Evolutionary conservation across 805 yeast species (phyloP).

Genomic region (Sugiyamaella americana): DNA sequence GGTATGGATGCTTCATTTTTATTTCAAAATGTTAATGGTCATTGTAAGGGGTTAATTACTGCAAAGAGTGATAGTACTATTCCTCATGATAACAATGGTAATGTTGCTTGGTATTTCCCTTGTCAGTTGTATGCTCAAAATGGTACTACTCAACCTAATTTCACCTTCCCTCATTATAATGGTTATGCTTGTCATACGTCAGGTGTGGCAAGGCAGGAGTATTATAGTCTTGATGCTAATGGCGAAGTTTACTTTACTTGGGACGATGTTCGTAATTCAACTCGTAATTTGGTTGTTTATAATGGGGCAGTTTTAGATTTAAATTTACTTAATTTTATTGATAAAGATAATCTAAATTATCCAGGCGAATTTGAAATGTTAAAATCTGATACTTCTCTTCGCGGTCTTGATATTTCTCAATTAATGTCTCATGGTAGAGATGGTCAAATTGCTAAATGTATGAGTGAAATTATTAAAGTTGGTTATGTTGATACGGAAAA

Average conservation of each 20-base stretch:
- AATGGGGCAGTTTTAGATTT: slow-evolving; percentile 86
- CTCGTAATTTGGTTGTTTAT: slow-evolving; percentile 78
- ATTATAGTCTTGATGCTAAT: slow-evolving; percentile 48
- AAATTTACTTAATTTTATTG: slow-evolving; percentile 69
- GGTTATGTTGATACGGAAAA: slow-evolving; percentile 86
- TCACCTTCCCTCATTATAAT: slow-evolving; percentile 52
- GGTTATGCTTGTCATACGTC: slow-evolving; percentile 95
- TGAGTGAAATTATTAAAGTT: slow-evolving; percentile 78
- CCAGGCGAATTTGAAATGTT: slow-evolving; percentile 67
- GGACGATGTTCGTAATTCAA: slow-evolving; percentile 68
- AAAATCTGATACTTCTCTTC: slow-evolving; percentile 45
- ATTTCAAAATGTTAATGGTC: slow-evolving; percentile 73
- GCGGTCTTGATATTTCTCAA: slow-evolving; percentile 80
- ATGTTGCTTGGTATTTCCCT: slow-evolving; percentile 94
- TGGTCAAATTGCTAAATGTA: slow-evolving; percentile 70
- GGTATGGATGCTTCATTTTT: slow-evolving; percentile 79
- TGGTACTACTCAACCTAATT: slow-evolving; percentile 64
- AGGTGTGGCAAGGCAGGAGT: slow-evolving; percentile 58
- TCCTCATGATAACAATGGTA: slow-evolving; percentile 50
- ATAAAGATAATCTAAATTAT: slow-evolving; percentile 58
- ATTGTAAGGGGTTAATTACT: slow-evolving; percentile 67
- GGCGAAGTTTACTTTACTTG: slow-evolving; percentile 86
- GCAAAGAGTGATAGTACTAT: slow-evolving; percentile 66
- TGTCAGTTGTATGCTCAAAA: slow-evolving; percentile 66
- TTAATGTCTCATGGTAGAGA: slow-evolving; percentile 59